phyloP scores from a whole-genome alignment of 2,329 filamentous ascomycete genomes.

The Colletotrichum nymphaeae region DNA sequence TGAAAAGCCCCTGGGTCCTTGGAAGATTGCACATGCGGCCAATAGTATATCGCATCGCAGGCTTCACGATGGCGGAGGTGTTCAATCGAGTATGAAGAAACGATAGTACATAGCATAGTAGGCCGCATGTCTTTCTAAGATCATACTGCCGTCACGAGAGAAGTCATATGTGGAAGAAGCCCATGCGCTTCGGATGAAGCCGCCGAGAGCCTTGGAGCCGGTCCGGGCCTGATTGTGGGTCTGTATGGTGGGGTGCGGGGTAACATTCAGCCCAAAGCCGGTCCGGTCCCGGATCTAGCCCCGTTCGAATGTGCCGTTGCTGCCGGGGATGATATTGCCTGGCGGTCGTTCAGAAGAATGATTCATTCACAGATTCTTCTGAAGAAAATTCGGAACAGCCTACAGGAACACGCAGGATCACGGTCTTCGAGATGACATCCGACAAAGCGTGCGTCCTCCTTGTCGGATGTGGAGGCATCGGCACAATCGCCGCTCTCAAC shows the following conservation, averaged over 20 bases:
- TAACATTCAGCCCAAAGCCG: neutral
- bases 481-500: conserved; percentile 65
- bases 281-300: neutral
- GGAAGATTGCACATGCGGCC: too few species aligned
- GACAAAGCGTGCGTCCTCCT: conserved; percentile 58
- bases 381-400: too few species aligned
- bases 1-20: too few species aligned
- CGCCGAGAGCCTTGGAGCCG: neutral
- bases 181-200: neutral
- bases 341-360: too few species aligned
- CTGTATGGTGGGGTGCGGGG: neutral
- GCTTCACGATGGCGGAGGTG: neutral
- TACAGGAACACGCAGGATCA: neutral
- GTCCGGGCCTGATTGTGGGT: neutral
- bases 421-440: neutral
- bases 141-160: neutral
- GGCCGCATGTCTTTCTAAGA: neutral
- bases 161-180: neutral
- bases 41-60: neutral
- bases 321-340: neutral
- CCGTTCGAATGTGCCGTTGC: neutral
- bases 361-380: too few species aligned
- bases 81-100: too few species aligned
- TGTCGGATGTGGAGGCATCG: conserved; percentile 66
- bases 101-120: too few species aligned